Base-by-base conservation (phyloP, 225 moss, liverwort and hornwort genomes). In the Anthoceros angustus region DNA sequence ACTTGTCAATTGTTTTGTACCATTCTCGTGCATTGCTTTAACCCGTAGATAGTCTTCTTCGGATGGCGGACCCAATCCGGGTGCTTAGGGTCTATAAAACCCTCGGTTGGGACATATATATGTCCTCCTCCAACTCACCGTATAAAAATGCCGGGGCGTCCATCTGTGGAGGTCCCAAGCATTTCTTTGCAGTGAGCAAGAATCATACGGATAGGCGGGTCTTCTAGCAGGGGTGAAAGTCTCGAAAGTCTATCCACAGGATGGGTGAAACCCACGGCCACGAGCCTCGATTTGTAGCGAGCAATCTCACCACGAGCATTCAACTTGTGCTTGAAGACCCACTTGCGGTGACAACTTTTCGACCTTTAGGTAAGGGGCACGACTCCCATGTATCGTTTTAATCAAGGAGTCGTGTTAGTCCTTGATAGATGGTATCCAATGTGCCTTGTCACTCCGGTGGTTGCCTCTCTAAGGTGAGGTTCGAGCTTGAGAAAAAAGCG, bases 1-100 rank as follows among this genome's bases (percentile, higher is more conserved):
- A 48, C 46, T 48, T 48, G 46, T 48, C 46, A 48, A 48, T 48
- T 48, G 46, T 48, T 48, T 48, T 48, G 46, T 48, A 48, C 46
- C 46, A 48, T 18, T 48, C 46, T 48, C 46, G 46, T 48, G 46
- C 46, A 48, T 48, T 48, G 46, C 46, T 48, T 48, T 48, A 48
- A 48, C 46, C 46, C 46, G 46, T 48, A 48, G 18, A 48, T 48
- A 12, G 46, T 48, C 46, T 48, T 48, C 46, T 48, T 48, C 12
- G 5, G 46, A 48, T 48, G 46, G 46, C 46, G 5, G 46, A 48
- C 46, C 46, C 46, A 48, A 48, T 48, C 46, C 46, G 46, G 46
- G 46, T 48, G 46, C 46, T 48, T 5, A 48, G 46, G 46, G 46
- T 48, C 46, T 48, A 48, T 18, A 48, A 48, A 48, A 48, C 46